Conservation (phyloP, 805 yeast genomes). For the Myxozyma vanderwaltii region DNA sequence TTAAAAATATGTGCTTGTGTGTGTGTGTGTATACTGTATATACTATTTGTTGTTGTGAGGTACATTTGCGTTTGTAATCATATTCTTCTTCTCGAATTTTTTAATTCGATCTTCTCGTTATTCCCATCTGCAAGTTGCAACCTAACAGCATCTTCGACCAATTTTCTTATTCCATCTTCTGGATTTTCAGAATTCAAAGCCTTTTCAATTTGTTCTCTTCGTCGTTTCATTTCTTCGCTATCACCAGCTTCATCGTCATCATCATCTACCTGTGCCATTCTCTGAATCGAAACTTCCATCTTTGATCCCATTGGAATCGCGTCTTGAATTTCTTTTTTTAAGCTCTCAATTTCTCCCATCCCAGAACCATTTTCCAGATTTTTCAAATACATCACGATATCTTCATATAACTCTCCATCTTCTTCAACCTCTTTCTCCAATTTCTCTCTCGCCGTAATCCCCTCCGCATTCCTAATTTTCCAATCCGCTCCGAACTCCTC, state of each 20-base stretch:
- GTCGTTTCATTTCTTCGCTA: slow-evolving; percentile 33
- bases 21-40: background rate
- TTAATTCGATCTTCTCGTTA: background rate
- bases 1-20: background rate
- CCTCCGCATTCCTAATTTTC: slow-evolving; percentile 66
- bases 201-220: slow-evolving; percentile 61
- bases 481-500: slow-evolving; percentile 70
- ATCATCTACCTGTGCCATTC: no score
- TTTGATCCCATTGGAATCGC: slow-evolving; percentile 13
- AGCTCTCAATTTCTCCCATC: slow-evolving; percentile 28
- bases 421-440: slow-evolving; percentile 57
- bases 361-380: slow-evolving; percentile 45
- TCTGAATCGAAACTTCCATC: slow-evolving; percentile 30
- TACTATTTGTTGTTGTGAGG: no score
- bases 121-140: slow-evolving; percentile 21
- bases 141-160: slow-evolving; percentile 64
- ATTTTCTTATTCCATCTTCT: slow-evolving; percentile 71
- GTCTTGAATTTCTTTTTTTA: slow-evolving; percentile 15
- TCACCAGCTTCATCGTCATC: slow-evolving; percentile 32
- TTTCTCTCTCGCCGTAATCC: slow-evolving; percentile 52
- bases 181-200: slow-evolving; percentile 80
- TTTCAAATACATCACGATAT: slow-evolving; percentile 65
- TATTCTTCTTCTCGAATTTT: background rate
- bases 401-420: slow-evolving; percentile 77
- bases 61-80: no score